Conservation (phyloP, 2,329 filamentous ascomycete genomes). For the Ascochyta viciae-villosae region DNA sequence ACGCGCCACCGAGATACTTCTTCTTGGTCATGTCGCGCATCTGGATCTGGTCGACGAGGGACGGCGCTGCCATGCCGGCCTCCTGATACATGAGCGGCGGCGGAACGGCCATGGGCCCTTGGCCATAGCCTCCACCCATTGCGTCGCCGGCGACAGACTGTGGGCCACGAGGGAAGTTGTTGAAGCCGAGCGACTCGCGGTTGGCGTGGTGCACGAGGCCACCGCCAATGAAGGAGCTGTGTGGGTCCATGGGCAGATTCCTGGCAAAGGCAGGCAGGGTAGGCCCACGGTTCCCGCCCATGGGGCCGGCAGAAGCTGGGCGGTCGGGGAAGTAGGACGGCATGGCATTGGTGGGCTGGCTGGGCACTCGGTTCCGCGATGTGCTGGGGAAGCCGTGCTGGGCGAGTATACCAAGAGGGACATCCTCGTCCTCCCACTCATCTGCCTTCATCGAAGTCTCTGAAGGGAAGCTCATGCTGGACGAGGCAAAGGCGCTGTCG, state of each 20-base stretch:
- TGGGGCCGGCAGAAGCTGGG: slow-evolving; percentile 42
- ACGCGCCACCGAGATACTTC: slow-evolving; percentile 47
- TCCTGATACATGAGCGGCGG: slow-evolving; percentile 41
- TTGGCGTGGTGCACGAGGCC: slow-evolving; percentile 43
- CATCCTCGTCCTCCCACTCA: slow-evolving; percentile 49
- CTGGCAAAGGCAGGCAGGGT: slow-evolving; percentile 46
- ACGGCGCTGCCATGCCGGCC: slow-evolving; percentile 39
- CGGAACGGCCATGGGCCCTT: slow-evolving; percentile 21
- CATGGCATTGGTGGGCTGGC: slow-evolving; percentile 38
- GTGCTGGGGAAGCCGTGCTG: slow-evolving; percentile 47
- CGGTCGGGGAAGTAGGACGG: slow-evolving; percentile 48
- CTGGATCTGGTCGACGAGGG: slow-evolving; percentile 48
- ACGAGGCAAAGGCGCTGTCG: slow-evolving; percentile 19
- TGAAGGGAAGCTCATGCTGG: slow-evolving; percentile 43
- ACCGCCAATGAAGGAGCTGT: slow-evolving; percentile 42
- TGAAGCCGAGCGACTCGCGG: slow-evolving; percentile 49
- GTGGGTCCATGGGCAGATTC: slow-evolving; percentile 45
- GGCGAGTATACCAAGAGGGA: slow-evolving; percentile 48
- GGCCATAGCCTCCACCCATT: slow-evolving; percentile 24
- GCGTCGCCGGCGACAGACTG: slow-evolving; percentile 45
- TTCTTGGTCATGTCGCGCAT: slow-evolving; percentile 46
- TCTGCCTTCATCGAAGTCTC: slow-evolving; percentile 46
- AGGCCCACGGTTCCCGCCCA: slow-evolving; percentile 29
- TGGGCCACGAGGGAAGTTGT: slow-evolving; percentile 41
- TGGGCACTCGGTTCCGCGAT: slow-evolving; percentile 34